Evolutionary conservation across 2,329 filamentous ascomycete species (phyloP).

Genomic region (Cladosporium sp.): DNA sequence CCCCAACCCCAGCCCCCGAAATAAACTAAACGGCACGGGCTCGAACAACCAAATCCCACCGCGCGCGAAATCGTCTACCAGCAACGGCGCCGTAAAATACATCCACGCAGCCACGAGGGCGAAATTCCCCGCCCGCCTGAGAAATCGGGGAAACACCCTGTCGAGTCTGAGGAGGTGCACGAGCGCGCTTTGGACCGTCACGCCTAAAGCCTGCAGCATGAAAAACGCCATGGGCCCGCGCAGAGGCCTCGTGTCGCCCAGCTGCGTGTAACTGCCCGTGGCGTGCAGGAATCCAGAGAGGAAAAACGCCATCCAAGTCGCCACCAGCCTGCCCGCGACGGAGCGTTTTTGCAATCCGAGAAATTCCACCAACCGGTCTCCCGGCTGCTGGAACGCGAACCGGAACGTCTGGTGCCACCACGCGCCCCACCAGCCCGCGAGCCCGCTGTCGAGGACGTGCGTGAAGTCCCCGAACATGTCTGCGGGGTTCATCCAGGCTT

Average conservation of each 20-base stretch:
- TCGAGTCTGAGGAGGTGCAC: constrained; percentile 31
- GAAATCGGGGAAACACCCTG: constrained; percentile 41
- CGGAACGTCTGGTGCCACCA: constrained; percentile 94
- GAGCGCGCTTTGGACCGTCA: constrained; percentile 53
- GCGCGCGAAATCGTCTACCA: constrained; percentile 72
- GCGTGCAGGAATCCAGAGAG: constrained; percentile 67
- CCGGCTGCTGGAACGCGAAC: constrained; percentile 61
- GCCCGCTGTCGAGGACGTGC: constrained; percentile 60
- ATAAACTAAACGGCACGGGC: constrained; percentile 68
- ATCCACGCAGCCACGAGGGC: constrained; percentile 63
- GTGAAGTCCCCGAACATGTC: constrained; percentile 51
- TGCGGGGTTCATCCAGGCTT: constrained; percentile 56
- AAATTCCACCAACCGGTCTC: constrained; percentile 40
- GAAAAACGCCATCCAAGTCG: constrained; percentile 54
- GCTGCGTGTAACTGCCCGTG: constrained; percentile 61
- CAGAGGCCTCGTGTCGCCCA: constrained; percentile 56
- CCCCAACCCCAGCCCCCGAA: constrained; percentile 64
- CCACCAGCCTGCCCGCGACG: constrained; percentile 36
- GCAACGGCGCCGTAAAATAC: constrained; percentile 56
- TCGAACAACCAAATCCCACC: constrained; percentile 76
- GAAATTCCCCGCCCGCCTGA: constrained; percentile 55
- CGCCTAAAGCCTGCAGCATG: constrained; percentile 60
- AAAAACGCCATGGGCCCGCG: constrained; percentile 63
- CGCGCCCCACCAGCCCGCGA: constrained; percentile 75
- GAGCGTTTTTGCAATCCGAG: constrained; percentile 29